phyloP scores from a whole-genome alignment of 495 filamentous ascomycete species.

The Acidomyces sp. region DNA sequence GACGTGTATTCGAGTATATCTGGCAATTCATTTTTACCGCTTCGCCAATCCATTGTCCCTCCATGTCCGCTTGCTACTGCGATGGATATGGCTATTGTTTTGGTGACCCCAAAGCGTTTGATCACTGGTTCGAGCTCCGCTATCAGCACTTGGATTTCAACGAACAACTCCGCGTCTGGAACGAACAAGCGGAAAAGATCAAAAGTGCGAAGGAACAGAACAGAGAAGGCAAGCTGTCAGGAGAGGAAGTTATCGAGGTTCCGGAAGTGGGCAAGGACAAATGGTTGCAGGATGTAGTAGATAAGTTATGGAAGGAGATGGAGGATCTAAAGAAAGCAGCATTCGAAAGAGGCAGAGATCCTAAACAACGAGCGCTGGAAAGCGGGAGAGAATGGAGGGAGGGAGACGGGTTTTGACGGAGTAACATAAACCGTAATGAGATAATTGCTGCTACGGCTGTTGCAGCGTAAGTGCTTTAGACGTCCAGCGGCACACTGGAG shows the following conservation, averaged over 20 bases:
- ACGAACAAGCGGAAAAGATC: constrained; percentile 26
- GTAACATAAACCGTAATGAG: no score
- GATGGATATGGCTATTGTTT: constrained; percentile 71
- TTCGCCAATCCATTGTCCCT: constrained; percentile 45
- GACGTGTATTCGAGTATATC: constrained; percentile 62
- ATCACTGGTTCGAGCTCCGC: constrained; percentile 34
- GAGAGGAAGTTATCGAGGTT: constrained; percentile 29
- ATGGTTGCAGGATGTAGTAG: constrained; percentile 28
- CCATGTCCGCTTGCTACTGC: constrained; percentile 59
- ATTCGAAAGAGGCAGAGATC: constrained; percentile 39
- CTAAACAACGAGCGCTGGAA: constrained; percentile 38
- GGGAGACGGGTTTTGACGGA: constrained; percentile 36
- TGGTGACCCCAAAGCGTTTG: constrained; percentile 42
- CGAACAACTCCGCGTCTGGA: constrained; percentile 38
- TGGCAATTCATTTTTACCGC: constrained; percentile 59
- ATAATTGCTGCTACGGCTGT: background rate
- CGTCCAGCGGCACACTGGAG: no score
- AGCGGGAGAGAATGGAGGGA: constrained; percentile 40
- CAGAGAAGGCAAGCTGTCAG: constrained; percentile 27
- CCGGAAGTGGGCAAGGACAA: constrained; percentile 30
- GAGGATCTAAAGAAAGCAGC: constrained; percentile 33
- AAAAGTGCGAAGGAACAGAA: constrained; percentile 4
- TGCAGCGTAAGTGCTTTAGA: no score
- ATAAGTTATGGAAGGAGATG: constrained; percentile 28
- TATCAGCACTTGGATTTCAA: constrained; percentile 33